These are phyloP conservation scores for Xylaria curta DNA, from an alignment of 495 filamentous ascomycete species.

Conservation along the genomic window DNA sequence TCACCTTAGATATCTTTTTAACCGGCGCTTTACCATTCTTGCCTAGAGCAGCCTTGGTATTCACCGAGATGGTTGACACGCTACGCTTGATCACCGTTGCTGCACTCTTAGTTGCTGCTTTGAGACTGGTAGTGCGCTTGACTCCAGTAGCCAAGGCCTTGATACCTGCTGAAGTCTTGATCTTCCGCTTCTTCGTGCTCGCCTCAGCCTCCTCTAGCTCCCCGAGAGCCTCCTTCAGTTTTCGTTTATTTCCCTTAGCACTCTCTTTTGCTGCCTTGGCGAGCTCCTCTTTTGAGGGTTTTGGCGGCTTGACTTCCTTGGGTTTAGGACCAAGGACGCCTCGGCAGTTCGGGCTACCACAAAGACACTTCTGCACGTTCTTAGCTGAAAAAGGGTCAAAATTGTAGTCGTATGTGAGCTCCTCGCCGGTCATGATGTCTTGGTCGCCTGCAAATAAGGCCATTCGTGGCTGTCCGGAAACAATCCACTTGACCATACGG, in stretches of 20 bases:
- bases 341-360: conserved; percentile 76
- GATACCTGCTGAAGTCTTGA: conserved; percentile 43
- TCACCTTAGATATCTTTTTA: conserved; percentile 33
- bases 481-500: conserved; percentile 95
- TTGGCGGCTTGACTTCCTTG: conserved; percentile 59
- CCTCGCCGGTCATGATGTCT: conserved; percentile 90
- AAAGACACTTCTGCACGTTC: conserved; percentile 83
- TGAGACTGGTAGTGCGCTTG: conserved; percentile 36
- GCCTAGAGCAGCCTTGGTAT: conserved; percentile 38
- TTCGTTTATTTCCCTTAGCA: conserved; percentile 48
- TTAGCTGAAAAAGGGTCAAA: conserved; percentile 88
- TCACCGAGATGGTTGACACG: conserved; percentile 48
- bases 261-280: conserved; percentile 39
- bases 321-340: conserved; percentile 79
- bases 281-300: conserved; percentile 39
- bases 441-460: conserved; percentile 91
- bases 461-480: conserved; percentile 94
- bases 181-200: conserved; percentile 47
- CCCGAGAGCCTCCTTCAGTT: conserved; percentile 47
- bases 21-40: conserved; percentile 30
- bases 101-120: conserved; percentile 38
- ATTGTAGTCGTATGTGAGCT: conserved; percentile 99
- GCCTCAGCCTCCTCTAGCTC: conserved; percentile 39
- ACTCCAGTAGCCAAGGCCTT: conserved; percentile 38
- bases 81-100: conserved; percentile 44